These are phyloP conservation scores for Botrytis galanthina DNA, from an alignment of 2,329 filamentous ascomycete species.

Conservation along the genomic window DNA sequence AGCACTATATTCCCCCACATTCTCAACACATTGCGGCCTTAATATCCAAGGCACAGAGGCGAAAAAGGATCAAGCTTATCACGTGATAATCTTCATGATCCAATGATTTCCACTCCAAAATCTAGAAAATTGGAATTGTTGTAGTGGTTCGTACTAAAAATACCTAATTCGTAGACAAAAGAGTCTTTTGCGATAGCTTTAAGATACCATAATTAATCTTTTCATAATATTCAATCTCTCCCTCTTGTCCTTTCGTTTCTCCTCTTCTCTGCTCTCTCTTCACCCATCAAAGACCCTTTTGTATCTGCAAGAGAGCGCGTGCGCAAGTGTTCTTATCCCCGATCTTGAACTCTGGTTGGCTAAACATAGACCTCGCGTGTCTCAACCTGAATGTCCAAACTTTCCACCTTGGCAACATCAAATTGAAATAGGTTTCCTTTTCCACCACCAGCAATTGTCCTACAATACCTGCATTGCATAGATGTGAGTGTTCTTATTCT, in stretches of 20 bases:
- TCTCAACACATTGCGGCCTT: background rate
- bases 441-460: slow-evolving; percentile 25
- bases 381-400: slow-evolving; percentile 26
- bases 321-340: slow-evolving; percentile 12
- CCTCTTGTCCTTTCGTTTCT: background rate
- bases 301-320: slow-evolving; percentile 17
- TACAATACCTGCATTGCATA: slow-evolving; percentile 20
- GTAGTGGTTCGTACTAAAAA: background rate
- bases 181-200: background rate
- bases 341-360: slow-evolving; percentile 15
- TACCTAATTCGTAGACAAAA: background rate
- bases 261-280: background rate
- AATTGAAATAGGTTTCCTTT: slow-evolving; percentile 24
- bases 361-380: slow-evolving; percentile 15
- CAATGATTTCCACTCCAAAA: background rate
- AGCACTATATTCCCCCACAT: background rate
- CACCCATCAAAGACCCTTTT: background rate
- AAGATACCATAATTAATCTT: background rate
- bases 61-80: background rate
- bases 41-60: background rate
- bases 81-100: background rate
- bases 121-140: background rate
- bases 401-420: slow-evolving; percentile 34
- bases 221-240: background rate
- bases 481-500: slow-evolving; percentile 29